Evolutionary conservation across 148 eudicot species (phyloP).

Genomic region (Drosera capensis): DNA sequence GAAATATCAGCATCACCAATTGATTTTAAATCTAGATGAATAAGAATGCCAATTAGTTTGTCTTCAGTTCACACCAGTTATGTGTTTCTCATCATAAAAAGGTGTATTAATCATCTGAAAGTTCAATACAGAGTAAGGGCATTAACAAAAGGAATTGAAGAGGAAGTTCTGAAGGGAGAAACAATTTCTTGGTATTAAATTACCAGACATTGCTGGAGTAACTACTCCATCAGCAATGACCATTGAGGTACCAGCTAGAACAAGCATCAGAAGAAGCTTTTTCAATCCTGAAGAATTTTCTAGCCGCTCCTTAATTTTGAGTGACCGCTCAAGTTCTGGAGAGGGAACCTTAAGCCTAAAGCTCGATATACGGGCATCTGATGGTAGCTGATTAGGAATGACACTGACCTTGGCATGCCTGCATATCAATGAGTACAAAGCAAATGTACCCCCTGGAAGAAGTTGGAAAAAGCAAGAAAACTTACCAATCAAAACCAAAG

Average conservation of each 20-base stretch:
- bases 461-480: slow-evolving; percentile 5
- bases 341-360: slow-evolving; percentile 94
- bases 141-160: neutral
- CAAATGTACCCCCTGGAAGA: slow-evolving; percentile 94
- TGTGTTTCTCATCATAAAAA: too few species aligned
- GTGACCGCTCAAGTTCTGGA: slow-evolving; percentile 92
- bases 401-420: slow-evolving; percentile 97
- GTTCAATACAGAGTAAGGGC: neutral
- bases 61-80: too few species aligned
- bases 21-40: neutral
- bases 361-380: slow-evolving; percentile 93
- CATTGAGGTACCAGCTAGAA: slow-evolving; percentile 97
- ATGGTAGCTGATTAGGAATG: slow-evolving; percentile 84
- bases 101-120: neutral
- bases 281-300: slow-evolving; percentile 66
- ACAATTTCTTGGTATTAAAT: neutral
- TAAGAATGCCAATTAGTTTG: neutral
- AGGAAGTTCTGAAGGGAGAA: neutral
- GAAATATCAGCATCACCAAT: neutral
- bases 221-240: slow-evolving; percentile 95
- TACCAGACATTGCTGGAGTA: slow-evolving; percentile 99
- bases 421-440: slow-evolving; percentile 86
- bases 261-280: slow-evolving; percentile 72
- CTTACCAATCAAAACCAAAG: slow-evolving; percentile 6
- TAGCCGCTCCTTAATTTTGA: slow-evolving; percentile 78